These are phyloP conservation scores for Aspergillus texensis DNA, from an alignment of 2,329 filamentous ascomycete genomes.

Conservation along the genomic window DNA sequence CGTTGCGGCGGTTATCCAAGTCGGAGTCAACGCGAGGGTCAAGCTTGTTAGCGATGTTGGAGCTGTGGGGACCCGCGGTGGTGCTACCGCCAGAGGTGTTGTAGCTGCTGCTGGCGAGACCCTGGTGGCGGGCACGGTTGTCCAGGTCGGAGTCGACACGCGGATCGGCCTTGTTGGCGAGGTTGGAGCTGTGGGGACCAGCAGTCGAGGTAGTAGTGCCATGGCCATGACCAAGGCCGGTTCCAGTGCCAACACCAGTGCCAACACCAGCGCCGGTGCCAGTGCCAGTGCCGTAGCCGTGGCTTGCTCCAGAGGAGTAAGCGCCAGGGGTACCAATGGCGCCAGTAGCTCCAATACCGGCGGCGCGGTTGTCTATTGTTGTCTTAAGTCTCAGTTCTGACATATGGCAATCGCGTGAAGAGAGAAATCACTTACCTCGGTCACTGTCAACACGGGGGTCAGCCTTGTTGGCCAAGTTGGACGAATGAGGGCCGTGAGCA, in stretches of 20 bases:
- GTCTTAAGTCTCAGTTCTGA: not conserved
- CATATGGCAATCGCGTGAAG: not conserved
- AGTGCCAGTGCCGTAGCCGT: constrained; percentile 20
- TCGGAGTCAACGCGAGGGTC: constrained; percentile 60
- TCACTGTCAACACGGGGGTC: constrained; percentile 49
- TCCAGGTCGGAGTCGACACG: constrained; percentile 43
- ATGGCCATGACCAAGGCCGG: constrained; percentile 6
- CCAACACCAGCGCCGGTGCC: not conserved
- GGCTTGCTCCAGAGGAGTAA: constrained; percentile 12
- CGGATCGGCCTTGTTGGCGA: constrained; percentile 34
- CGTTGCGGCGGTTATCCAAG: constrained; percentile 15
- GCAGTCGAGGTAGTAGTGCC: constrained; percentile 25
- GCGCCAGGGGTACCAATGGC: constrained; percentile 8
- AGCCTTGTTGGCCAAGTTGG: constrained; percentile 51
- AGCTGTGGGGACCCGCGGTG: constrained; percentile 47
- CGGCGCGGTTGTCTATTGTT: constrained; percentile 14
- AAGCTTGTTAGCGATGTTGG: constrained; percentile 52
- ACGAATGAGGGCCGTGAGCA: constrained; percentile 45
- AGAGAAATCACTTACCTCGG: constrained; percentile 9
- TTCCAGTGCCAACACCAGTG: constrained; percentile 17
- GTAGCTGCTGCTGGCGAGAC: constrained; percentile 15
- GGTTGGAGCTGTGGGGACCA: constrained; percentile 39
- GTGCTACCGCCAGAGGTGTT: constrained; percentile 19
- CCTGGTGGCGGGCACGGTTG: constrained; percentile 17
- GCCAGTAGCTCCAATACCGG: constrained; percentile 1